phyloP scores from a whole-genome alignment of 768 basidiomycete genomes.

The Leccinum obscurum region DNA sequence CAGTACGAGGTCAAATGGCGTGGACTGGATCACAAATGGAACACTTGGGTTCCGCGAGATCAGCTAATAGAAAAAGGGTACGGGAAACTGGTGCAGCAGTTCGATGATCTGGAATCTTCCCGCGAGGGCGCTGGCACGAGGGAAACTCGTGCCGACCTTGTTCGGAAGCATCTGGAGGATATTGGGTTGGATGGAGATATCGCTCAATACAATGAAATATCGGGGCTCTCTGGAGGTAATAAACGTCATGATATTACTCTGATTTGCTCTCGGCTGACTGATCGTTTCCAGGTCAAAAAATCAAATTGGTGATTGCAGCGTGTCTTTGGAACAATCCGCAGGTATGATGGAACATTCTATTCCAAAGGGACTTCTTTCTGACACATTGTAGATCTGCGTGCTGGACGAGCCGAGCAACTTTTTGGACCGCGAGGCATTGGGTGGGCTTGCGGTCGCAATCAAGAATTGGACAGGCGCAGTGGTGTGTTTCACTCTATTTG shows the following conservation, averaged over 20 bases:
- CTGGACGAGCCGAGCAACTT: conserved; percentile 96
- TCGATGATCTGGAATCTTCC: conserved; percentile 95
- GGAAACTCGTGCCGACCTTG: conserved; percentile 77
- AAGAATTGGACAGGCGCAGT: conserved; percentile 93
- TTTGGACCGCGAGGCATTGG: conserved; percentile 93
- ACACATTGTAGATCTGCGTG: conserved; percentile 56
- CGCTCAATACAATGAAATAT: conserved; percentile 97
- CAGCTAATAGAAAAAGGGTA: conserved; percentile 85
- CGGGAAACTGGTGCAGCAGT: conserved; percentile 86
- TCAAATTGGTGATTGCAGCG: conserved; percentile 93
- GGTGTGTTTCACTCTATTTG: conserved; percentile 38
- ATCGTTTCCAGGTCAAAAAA: conserved; percentile 76
- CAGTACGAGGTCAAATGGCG: conserved; percentile 93
- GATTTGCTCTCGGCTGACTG: conserved; percentile 13
- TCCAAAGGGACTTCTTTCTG: conserved; percentile 3
- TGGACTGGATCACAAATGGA: conserved; percentile 80
- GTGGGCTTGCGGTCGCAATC: conserved; percentile 93
- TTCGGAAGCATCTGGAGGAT: conserved; percentile 91
- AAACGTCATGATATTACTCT: conserved; percentile 8
- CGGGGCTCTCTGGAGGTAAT: conserved; percentile 87
- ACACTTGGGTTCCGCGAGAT: conserved; percentile 91
- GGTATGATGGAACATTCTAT: conserved; percentile 28
- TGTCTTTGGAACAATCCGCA: conserved; percentile 97
- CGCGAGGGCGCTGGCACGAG: conserved; percentile 92
- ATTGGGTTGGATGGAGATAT: conserved; percentile 97